Evolutionary conservation across 345 rosid genomes (phyloP), one percentile per base, ranked within the genome.

Genomic region (Corchorus capsularis): DNA sequence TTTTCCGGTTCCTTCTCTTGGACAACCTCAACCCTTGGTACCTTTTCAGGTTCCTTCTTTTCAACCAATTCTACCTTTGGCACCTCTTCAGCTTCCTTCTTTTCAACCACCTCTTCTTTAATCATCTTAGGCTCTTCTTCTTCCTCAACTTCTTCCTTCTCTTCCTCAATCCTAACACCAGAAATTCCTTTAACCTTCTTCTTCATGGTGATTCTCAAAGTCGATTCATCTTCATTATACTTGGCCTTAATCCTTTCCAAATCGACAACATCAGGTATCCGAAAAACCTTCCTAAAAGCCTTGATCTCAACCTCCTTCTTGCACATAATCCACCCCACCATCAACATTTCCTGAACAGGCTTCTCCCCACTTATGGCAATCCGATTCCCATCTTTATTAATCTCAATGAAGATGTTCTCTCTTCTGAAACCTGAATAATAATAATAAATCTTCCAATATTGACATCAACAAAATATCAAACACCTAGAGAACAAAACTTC

Each of bases 301-400:
- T 82, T 87, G 14, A 89, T 22, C 78, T 90, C 93, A 6, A 84
- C 90, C 80, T 85, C 90, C 63, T 85, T 87, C 75, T 67, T 91
- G 82, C 83, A 78, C 79, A 88, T 79, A 68, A 88, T 83, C 93
- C 91, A 89, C 22, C 90, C 94, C 49, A 61, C 71, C 79, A 90
- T 60, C 82, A 82, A 86, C 90, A 91, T 82, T 82, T 95, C 91
- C 69, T 88, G 93, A 20, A 93, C 93, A 0, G 90, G 84, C 83
- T 85, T 93, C 75, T 69, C 83, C 81, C 97, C 93, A 9, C 78
- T 61, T 55, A 96, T 75, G 0, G 81, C 79, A 41, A 95, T 87
- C 74, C 76, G 77, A 73, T 78, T 78, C 45, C 99, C 99, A 11
- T 87, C 89, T 76, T 83, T 75, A 52, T 87, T 95, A 76, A 93